Conservation (phyloP, 2,329 filamentous ascomycete species). For the Lachnellula willkommii region DNA sequence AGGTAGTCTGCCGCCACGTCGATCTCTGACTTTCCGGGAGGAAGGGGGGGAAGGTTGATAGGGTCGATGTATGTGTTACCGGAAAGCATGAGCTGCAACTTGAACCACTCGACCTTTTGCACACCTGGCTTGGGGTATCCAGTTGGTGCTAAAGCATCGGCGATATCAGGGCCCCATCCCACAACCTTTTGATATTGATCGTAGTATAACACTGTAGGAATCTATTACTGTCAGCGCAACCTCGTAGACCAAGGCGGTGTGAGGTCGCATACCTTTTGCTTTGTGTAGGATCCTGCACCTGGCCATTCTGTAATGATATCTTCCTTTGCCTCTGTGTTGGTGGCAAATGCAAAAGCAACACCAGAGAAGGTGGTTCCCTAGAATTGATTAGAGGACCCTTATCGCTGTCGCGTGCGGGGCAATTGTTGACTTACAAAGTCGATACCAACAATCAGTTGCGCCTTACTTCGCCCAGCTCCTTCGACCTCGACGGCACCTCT, state of each 20-base stretch:
- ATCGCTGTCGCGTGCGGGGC: constrained; percentile 12
- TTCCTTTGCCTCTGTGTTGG: constrained; percentile 95
- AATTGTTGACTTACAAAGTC: constrained; percentile 73
- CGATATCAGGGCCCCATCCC: constrained; percentile 98
- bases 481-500: constrained; percentile 66
- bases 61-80: constrained; percentile 99
- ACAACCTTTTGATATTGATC: constrained; percentile 99
- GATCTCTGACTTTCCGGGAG: constrained; percentile 96
- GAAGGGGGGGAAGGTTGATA: constrained; percentile 95
- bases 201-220: constrained; percentile 98
- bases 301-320: constrained; percentile 99
- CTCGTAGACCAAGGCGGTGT: neutral
- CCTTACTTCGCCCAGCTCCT: constrained; percentile 83
- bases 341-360: constrained; percentile 88
- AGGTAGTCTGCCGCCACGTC: constrained; percentile 99
- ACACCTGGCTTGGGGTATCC: constrained; percentile 97
- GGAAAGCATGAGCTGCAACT: constrained; percentile 96
- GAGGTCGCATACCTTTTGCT: constrained; percentile 73
- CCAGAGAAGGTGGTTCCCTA: constrained; percentile 97
- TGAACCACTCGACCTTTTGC: constrained; percentile 99
- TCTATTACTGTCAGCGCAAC: constrained; percentile 48
- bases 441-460: constrained; percentile 96
- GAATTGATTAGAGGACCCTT: constrained; percentile 9
- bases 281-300: constrained; percentile 92
- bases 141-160: constrained; percentile 90